Percentiles rank a stretch among this genome's conserved stretches.
Evolutionary conservation across 371 early-diverging fungal species (phyloP).

Genomic region (Mortierella sp.): DNA sequence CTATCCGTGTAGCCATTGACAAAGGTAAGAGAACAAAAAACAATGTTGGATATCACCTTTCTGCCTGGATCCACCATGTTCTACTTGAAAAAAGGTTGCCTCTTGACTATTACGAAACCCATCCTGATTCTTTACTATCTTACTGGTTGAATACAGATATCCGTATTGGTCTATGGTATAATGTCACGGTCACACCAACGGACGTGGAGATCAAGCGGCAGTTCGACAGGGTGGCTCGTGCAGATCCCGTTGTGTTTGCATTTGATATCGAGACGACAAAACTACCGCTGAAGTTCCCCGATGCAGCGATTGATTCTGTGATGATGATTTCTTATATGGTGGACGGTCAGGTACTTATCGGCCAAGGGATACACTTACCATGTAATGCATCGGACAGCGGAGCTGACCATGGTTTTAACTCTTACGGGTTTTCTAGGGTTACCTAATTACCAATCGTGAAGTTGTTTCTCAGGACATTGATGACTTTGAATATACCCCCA

Average conservation of each 20-base stretch:
- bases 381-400: too few species aligned
- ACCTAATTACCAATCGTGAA: conserved; percentile 97
- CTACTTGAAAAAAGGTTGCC: too few species aligned
- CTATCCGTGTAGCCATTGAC: conserved; percentile 94
- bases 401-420: background rate
- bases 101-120: too few species aligned
- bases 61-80: too few species aligned
- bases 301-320: conserved; percentile 91
- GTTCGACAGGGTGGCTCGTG: conserved; percentile 92
- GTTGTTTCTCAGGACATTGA: conserved; percentile 97
- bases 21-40: too few species aligned
- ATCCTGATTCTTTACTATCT: background rate
- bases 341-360: conserved; percentile 80
- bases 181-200: conserved; percentile 69
- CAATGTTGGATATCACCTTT: too few species aligned
- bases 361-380: too few species aligned
- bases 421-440: conserved; percentile 74
- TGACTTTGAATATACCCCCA: conserved; percentile 99
- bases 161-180: conserved; percentile 98
- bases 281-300: conserved; percentile 98
- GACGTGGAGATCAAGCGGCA: conserved; percentile 73
- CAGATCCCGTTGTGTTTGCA: conserved; percentile 96
- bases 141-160: conserved; percentile 77
- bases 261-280: conserved; percentile 99
- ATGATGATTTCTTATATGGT: conserved; percentile 99